Percentiles rank a stretch among this genome's conserved stretches.
Evolutionary conservation across 2,329 filamentous ascomycete genomes (phyloP).

Genomic region (Sordariomycetes sp.): DNA sequence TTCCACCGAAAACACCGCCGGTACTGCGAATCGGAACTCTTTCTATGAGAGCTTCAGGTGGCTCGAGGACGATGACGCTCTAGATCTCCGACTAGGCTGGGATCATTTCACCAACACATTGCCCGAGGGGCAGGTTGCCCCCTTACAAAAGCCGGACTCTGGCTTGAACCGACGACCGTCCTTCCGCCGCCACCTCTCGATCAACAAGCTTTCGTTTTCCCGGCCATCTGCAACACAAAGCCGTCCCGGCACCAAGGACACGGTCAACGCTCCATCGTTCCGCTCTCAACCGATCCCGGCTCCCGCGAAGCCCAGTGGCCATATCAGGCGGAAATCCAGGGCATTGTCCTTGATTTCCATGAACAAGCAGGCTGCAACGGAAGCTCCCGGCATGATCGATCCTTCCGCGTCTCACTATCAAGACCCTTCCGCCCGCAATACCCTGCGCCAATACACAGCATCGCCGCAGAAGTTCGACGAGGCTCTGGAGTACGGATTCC

Average conservation of each 20-base stretch:
- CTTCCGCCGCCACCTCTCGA: constrained; percentile 63
- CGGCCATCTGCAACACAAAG: constrained; percentile 41
- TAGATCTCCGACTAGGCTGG: constrained; percentile 57
- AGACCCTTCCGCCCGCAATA: constrained; percentile 79
- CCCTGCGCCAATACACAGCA: constrained; percentile 75
- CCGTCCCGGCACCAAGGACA: constrained; percentile 35
- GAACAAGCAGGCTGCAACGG: constrained; percentile 24
- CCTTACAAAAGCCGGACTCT: too few relatives aligned
- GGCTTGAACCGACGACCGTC: constrained; percentile 50
- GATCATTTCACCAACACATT: constrained; percentile 63
- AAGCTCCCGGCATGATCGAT: constrained; percentile 45
- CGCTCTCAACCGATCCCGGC: constrained; percentile 8
- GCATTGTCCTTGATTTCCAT: constrained; percentile 45
- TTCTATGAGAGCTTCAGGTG: constrained; percentile 63
- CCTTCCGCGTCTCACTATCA: constrained; percentile 74
- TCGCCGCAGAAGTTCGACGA: constrained; percentile 95
- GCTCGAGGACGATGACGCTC: constrained; percentile 63
- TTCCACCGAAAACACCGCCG: neutral
- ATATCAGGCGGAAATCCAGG: constrained; percentile 41
- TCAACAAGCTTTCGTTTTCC: constrained; percentile 55
- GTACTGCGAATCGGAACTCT: constrained; percentile 35
- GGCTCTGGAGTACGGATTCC: constrained; percentile 88
- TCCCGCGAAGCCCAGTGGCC: constrained; percentile 12
- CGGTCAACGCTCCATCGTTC: constrained; percentile 13
- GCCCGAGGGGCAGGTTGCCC: constrained; percentile 16